Percentiles rank a stretch among this genome's conserved stretches.
Evolutionary conservation across 306 rosid genomes (phyloP).

Genomic region (Quercus berberidifolia): DNA sequence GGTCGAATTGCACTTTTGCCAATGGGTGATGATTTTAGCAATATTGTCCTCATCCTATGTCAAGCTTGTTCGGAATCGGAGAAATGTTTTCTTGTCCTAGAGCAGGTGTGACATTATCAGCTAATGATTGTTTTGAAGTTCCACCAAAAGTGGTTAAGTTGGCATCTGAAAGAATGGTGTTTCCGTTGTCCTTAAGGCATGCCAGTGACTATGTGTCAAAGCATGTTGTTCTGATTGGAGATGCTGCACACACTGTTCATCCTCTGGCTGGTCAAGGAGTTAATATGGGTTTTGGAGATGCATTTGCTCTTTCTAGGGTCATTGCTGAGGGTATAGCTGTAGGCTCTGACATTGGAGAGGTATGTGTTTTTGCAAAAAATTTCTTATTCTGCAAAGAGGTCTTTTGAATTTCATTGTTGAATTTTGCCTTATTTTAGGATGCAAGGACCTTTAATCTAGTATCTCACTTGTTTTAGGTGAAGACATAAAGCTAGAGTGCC

Average conservation of each 20-base stretch:
- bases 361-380: conserved; percentile 21
- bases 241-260: conserved; percentile 93
- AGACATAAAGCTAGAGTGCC: no score
- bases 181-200: conserved; percentile 80
- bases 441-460: not conserved
- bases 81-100: conserved; percentile 72
- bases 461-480: not conserved
- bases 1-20: conserved; percentile 95
- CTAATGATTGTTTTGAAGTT: conserved; percentile 59
- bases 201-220: conserved; percentile 70
- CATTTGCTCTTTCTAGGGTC: conserved; percentile 64
- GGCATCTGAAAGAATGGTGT: conserved; percentile 76
- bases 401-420: not conserved
- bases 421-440: not conserved
- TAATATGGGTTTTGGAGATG: conserved; percentile 90
- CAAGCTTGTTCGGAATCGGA: conserved; percentile 40
- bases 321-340: conserved; percentile 80
- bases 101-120: conserved; percentile 36
- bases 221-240: conserved; percentile 74
- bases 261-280: conserved; percentile 99
- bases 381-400: not conserved
- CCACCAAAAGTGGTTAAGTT: conserved; percentile 71
- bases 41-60: conserved; percentile 77
- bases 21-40: conserved; percentile 75
- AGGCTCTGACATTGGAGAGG: conserved; percentile 85